Evolutionary conservation across 2,329 filamentous ascomycete species (phyloP), one percentile per base, ranked within the genome.

Genomic region (Parasarocladium wereldwijsianum): DNA sequence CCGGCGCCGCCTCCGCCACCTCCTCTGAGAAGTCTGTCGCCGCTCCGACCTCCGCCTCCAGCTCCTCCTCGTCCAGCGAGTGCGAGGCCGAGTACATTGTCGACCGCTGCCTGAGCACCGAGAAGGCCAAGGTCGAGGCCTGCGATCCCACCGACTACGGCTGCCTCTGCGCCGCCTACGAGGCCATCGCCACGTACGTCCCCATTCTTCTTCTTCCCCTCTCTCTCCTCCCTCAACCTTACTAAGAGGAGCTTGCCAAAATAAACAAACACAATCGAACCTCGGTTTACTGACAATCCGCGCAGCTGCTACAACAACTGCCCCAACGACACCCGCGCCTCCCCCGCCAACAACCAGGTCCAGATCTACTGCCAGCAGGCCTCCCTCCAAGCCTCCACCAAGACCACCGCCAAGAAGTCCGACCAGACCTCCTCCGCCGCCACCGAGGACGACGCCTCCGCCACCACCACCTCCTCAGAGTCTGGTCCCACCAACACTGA

Each of bases 291-390:
- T 36, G 24, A 38, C 29, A 19, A 17, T 8, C 14, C 28, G 14
- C 14, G 26, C 33, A 63, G 60, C 36, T 68, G 64, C 60, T 68
- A 57, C 53, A 64, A 64, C 55, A 67, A 68, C 58, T 68, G 64
- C 54, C 64, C 64, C 43, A 51, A 60, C 41, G 63, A 68, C 46
- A 2, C 43, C 29, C 52, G 57, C 26, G 48, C 42, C 36, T 32
- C 40, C 31, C 32, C 44, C 13, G 51, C 50, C 39, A 37, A 49
- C 29, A 43, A 49, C 39, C 52, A 60, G 43, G 52, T 59, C 37
- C 43, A 45, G 35, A 50, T 55, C 41, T 58, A 49, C 53, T 67
- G 64, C 54, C 44, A 47, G 33, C 54, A 60, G 39, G 60, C 58
- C 35, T 57, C 50, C 34, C 50, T 58, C 43, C 58, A 53, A 47